Evolutionary conservation across 2,329 filamentous ascomycete genomes (phyloP).

Genomic region (Monilinia fructigena): DNA sequence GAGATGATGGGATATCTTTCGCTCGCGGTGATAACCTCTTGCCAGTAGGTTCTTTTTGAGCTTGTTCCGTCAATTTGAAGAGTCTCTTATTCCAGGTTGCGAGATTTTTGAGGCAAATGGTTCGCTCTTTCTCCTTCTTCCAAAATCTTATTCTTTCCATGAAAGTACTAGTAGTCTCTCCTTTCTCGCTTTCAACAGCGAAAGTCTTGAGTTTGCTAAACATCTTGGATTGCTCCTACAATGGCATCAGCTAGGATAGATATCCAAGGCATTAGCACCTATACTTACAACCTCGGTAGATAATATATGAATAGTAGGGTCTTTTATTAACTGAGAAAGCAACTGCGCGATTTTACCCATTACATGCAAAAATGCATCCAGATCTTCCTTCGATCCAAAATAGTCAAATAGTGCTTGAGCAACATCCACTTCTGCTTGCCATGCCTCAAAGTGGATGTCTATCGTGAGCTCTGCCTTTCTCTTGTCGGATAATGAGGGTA

Average conservation of each 20-base stretch:
- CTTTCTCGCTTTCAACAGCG: not conserved
- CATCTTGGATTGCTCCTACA: constrained; percentile 4
- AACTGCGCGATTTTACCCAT: constrained; percentile 16
- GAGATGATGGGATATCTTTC: not conserved
- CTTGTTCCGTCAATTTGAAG: constrained; percentile 8
- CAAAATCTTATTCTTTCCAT: constrained; percentile 14
- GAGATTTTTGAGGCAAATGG: constrained; percentile 6
- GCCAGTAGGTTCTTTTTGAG: not conserved
- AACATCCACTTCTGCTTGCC: constrained; percentile 3
- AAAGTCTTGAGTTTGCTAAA: not conserved
- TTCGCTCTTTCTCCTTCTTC: constrained; percentile 13
- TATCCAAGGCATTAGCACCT: not conserved
- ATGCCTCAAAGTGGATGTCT: constrained; percentile 5
- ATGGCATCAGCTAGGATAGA: not conserved
- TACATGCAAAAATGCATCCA: constrained; percentile 4
- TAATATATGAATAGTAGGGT: constrained; percentile 6
- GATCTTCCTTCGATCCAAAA: constrained; percentile 1
- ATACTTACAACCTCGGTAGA: constrained; percentile 1
- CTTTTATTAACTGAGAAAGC: constrained; percentile 11
- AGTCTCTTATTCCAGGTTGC: constrained; percentile 10
- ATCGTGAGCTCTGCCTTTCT: constrained; percentile 7
- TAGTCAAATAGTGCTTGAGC: constrained; percentile 11
- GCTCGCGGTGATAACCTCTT: not conserved
- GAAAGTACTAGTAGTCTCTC: not conserved
- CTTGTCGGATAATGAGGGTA: not conserved